phyloP scores from a whole-genome alignment of 1,284 basidiomycete species.

The Ceratobasidium sp. region DNA sequence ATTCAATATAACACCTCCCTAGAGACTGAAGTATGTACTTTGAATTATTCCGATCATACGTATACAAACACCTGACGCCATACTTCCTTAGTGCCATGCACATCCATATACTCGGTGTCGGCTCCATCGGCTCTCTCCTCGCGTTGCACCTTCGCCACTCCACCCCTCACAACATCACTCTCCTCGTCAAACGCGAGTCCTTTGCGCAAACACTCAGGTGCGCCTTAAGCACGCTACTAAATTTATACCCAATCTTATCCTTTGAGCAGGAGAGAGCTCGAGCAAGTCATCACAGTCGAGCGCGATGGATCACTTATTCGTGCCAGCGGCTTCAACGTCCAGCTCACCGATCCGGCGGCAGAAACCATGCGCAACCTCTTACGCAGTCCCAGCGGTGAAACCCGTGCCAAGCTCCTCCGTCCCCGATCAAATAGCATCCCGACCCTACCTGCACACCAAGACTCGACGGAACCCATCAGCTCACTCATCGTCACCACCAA shows the following conservation, averaged over 20 bases:
- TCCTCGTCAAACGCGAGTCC: slow-evolving; percentile 63
- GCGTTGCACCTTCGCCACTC: slow-evolving; percentile 75
- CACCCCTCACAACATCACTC: slow-evolving; percentile 66
- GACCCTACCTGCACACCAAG: slow-evolving; percentile 40
- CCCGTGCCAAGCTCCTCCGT: slow-evolving; percentile 33
- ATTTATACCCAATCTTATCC: background rate
- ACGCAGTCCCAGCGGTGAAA: slow-evolving; percentile 34
- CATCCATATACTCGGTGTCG: slow-evolving; percentile 76
- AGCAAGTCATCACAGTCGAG: slow-evolving; percentile 44
- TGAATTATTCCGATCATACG: background rate
- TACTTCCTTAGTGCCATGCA: slow-evolving; percentile 57
- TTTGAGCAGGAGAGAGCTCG: slow-evolving; percentile 20
- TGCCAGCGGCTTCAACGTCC: slow-evolving; percentile 39
- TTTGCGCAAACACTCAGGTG: slow-evolving; percentile 49
- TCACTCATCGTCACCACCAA: slow-evolving; percentile 86
- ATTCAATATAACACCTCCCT: background rate
- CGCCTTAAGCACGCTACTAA: background rate
- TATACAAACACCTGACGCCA: background rate
- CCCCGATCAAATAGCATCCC: slow-evolving; percentile 16
- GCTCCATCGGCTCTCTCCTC: slow-evolving; percentile 81
- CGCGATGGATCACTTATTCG: slow-evolving; percentile 56
- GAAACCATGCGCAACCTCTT: slow-evolving; percentile 25
- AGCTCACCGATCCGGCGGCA: slow-evolving; percentile 32
- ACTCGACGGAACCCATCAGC: slow-evolving; percentile 55
- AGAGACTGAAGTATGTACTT: slow-evolving; percentile 6